A percentile compares a stretch with the other conserved stretches of the same genome.
phyloP scores from a whole-genome alignment of 495 filamentous ascomycete species.

The Schizothecium vesticola region DNA sequence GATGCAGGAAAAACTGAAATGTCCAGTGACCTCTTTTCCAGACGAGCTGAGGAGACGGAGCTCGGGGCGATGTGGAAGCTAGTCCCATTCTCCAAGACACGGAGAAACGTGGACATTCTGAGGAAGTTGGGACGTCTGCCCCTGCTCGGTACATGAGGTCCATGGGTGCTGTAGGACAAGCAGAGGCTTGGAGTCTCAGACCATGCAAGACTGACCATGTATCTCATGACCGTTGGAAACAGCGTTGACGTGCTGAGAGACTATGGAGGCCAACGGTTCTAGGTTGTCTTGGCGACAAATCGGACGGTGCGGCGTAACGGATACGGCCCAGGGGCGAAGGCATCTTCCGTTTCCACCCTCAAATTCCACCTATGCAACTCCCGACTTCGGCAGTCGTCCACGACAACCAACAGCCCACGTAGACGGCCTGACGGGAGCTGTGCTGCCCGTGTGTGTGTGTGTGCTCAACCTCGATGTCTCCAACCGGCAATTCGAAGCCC shows the following conservation, averaged over 20 bases:
- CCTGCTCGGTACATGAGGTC: neutral
- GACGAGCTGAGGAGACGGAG: neutral
- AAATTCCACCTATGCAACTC: no score
- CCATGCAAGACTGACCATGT: neutral
- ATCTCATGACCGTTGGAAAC: neutral
- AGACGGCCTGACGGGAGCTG: neutral
- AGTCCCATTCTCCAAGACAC: neutral
- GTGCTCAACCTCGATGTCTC: neutral
- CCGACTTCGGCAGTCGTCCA: neutral
- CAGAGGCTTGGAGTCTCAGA: neutral
- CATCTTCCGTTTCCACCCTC: neutral
- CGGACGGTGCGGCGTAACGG: neutral
- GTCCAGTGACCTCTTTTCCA: conserved; percentile 5
- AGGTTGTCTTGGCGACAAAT: neutral
- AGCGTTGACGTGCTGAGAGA: neutral
- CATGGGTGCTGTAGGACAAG: no score
- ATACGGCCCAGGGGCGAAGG: neutral
- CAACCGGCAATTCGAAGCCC: neutral
- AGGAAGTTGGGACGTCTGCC: neutral
- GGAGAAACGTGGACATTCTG: neutral
- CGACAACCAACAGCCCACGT: neutral
- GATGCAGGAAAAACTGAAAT: neutral
- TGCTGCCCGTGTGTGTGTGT: neutral
- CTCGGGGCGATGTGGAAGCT: neutral
- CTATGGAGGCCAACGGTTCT: neutral